phyloP scores from a whole-genome alignment of 2,329 filamentous ascomycete species.

The Venturia oleaginea region DNA sequence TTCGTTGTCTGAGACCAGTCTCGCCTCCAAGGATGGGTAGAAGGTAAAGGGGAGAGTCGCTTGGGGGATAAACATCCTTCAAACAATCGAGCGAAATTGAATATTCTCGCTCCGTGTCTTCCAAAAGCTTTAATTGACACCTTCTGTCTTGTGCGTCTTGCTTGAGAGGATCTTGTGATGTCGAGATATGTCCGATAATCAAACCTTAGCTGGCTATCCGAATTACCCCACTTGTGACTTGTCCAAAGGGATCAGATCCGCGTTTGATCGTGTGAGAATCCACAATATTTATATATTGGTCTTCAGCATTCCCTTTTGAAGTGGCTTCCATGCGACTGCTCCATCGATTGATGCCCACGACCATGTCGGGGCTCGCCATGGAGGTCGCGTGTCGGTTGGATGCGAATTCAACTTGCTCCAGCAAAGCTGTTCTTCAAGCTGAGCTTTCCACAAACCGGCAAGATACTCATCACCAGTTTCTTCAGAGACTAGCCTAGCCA shows the following conservation, averaged over 20 bases:
- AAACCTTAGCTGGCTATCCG: background rate
- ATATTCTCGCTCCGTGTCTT: background rate
- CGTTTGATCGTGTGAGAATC: background rate
- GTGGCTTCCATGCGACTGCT: background rate
- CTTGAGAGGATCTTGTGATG: background rate
- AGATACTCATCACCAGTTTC: slow-evolving; percentile 2
- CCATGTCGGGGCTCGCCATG: background rate
- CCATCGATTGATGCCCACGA: slow-evolving; percentile 2
- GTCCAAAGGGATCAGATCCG: background rate
- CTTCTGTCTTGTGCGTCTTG: background rate
- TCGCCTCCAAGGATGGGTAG: background rate
- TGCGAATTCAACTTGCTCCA: background rate
- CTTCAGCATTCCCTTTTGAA: background rate
- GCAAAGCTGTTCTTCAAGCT: background rate
- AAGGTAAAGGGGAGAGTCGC: background rate
- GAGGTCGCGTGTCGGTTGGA: background rate
- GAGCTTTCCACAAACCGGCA: background rate
- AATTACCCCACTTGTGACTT: background rate
- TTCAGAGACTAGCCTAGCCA: background rate
- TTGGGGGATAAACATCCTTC: background rate
- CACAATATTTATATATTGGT: background rate
- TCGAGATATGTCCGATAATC: background rate
- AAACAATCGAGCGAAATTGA: background rate
- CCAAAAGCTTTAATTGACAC: background rate
- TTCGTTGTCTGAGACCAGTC: background rate